Evolutionary conservation across 2,329 filamentous ascomycete species (phyloP).

Genomic region (Colletotrichum orchidophilum): DNA sequence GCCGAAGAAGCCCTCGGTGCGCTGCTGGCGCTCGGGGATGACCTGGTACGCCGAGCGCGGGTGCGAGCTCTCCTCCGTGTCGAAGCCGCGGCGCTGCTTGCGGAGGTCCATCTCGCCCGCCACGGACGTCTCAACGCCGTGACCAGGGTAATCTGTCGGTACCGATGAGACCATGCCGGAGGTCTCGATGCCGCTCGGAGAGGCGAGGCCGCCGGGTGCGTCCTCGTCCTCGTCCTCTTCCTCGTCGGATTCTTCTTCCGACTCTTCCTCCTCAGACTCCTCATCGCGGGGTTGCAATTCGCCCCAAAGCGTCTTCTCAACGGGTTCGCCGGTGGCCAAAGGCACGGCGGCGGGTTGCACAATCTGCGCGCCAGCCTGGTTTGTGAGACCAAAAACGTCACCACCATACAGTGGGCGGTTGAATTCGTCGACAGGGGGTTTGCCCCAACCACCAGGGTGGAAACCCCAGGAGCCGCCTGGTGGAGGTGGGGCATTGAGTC

Average conservation of each 20-base stretch:
- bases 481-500: slow-evolving; percentile 92
- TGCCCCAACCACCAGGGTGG: slow-evolving; percentile 93
- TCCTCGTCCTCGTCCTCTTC: slow-evolving; percentile 71
- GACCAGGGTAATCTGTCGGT: slow-evolving; percentile 79
- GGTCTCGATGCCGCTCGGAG: slow-evolving; percentile 81
- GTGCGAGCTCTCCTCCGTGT: slow-evolving; percentile 82
- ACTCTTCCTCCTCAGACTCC: slow-evolving; percentile 76
- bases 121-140: slow-evolving; percentile 76
- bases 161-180: slow-evolving; percentile 83
- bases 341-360: slow-evolving; percentile 46
- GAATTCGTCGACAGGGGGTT: slow-evolving; percentile 93
- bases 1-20: slow-evolving; percentile 93
- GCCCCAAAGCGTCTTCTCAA: slow-evolving; percentile 92
- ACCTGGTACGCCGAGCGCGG: slow-evolving; percentile 88
- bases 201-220: slow-evolving; percentile 73
- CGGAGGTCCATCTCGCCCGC: slow-evolving; percentile 90
- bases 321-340: slow-evolving; percentile 71
- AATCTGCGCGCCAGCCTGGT: slow-evolving; percentile 47
- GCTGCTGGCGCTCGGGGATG: slow-evolving; percentile 86
- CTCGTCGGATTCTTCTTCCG: slow-evolving; percentile 78
- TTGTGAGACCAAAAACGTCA: slow-evolving; percentile 86
- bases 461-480: slow-evolving; percentile 93
- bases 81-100: slow-evolving; percentile 84
- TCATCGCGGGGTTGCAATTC: slow-evolving; percentile 85
- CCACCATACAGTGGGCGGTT: slow-evolving; percentile 92